phyloP scores from a whole-genome alignment of 1,284 basidiomycete species.

The Austroboletus niveus region DNA sequence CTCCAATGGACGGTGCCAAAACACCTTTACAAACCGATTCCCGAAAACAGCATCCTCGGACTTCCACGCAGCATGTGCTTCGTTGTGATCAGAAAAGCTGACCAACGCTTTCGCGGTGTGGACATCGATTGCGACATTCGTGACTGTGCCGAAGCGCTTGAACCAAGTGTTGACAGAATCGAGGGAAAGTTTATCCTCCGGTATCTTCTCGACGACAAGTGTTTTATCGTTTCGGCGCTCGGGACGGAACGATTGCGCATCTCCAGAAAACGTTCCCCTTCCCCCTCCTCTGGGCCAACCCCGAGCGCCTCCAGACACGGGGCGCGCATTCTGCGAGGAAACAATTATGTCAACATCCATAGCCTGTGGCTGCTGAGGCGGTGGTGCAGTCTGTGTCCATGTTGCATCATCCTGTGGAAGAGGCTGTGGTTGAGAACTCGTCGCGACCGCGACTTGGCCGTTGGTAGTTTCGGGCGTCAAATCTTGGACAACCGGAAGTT shows the following conservation, averaged over 20 bases:
- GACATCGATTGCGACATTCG: slow-evolving; percentile 86
- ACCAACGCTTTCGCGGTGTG: slow-evolving; percentile 79
- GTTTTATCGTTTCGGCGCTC: slow-evolving; percentile 77
- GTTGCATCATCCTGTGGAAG: slow-evolving; percentile 13
- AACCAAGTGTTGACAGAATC: slow-evolving; percentile 87
- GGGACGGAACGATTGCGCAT: slow-evolving; percentile 63
- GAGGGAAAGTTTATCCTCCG: slow-evolving; percentile 76
- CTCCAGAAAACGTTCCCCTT: slow-evolving; percentile 54
- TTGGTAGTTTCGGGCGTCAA: slow-evolving; percentile 56
- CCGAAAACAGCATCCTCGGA: slow-evolving; percentile 91
- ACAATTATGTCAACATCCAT: slow-evolving; percentile 42
- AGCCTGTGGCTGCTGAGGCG: slow-evolving; percentile 17
- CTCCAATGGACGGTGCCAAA: slow-evolving; percentile 90
- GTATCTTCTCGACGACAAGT: slow-evolving; percentile 93
- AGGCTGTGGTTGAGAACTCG: slow-evolving; percentile 1
- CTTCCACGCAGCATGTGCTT: slow-evolving; percentile 89
- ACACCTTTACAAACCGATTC: slow-evolving; percentile 92
- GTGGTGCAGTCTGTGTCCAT: slow-evolving; percentile 13
- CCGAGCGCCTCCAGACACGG: slow-evolving; percentile 39
- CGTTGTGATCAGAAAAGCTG: slow-evolving; percentile 81
- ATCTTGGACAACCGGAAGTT: slow-evolving; percentile 77
- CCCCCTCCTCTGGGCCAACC: slow-evolving; percentile 46
- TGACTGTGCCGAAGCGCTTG: slow-evolving; percentile 89
- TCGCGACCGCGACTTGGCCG: slow-evolving; percentile 17
- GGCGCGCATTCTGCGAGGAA: slow-evolving; percentile 20